These are phyloP conservation scores for Dothideomycetes sp. DNA, from an alignment of 2,329 filamentous ascomycete genomes.

Conservation along the genomic window DNA sequence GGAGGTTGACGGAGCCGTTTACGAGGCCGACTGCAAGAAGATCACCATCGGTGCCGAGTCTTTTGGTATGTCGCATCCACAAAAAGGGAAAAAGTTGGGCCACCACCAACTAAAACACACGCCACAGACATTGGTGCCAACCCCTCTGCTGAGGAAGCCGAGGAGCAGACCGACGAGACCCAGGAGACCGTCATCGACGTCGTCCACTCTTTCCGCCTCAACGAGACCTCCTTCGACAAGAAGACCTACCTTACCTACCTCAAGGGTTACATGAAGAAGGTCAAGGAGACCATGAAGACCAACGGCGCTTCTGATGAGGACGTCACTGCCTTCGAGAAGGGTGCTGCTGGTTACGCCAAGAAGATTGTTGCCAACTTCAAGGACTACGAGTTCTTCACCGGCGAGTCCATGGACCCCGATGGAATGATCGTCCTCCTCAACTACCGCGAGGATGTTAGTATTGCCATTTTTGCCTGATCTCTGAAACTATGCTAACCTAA, in stretches of 20 bases:
- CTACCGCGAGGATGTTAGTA: constrained; percentile 97
- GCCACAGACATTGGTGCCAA: constrained; percentile 88
- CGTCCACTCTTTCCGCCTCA: constrained; percentile 81
- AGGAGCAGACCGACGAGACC: constrained; percentile 60
- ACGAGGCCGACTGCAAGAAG: constrained; percentile 87
- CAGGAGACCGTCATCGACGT: constrained; percentile 80
- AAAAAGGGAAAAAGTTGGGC: background rate
- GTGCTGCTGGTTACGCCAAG: constrained; percentile 66
- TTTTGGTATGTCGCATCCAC: constrained; percentile 43
- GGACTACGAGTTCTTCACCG: constrained; percentile 90
- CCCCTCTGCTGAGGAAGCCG: constrained; percentile 76
- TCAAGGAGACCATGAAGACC: constrained; percentile 60
- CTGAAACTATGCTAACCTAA: too few species aligned
- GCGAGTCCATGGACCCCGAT: constrained; percentile 85
- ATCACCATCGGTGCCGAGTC: constrained; percentile 66
- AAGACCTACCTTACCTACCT: constrained; percentile 73
- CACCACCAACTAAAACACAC: background rate
- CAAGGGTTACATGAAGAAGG: constrained; percentile 94
- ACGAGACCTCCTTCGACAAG: constrained; percentile 73
- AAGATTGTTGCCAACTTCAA: constrained; percentile 79
- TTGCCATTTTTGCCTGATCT: too few species aligned
- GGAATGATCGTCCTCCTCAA: constrained; percentile 93
- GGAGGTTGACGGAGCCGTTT: constrained; percentile 67
- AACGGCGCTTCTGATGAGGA: constrained; percentile 51
- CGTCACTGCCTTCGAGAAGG: constrained; percentile 69